A percentile compares a stretch with the other conserved stretches of the same genome.
Evolutionary conservation across 1,284 basidiomycete genomes (phyloP).

Genomic region (Pholiota adiposa): DNA sequence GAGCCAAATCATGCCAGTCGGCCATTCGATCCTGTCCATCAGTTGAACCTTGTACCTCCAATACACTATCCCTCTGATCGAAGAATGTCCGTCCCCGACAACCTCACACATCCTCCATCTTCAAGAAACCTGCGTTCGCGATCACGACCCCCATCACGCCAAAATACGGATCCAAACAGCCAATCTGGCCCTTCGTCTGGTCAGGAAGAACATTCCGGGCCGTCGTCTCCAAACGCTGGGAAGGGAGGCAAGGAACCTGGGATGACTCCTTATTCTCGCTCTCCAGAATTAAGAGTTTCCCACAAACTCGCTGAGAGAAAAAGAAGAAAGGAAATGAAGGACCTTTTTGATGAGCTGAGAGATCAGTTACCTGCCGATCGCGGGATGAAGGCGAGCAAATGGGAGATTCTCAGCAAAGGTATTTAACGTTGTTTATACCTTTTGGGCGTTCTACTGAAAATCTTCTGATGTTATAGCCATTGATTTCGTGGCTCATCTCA

Average conservation of each 20-base stretch:
- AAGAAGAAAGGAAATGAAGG: conserved; percentile 96
- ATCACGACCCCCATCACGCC: conserved; percentile 74
- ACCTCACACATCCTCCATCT: conserved; percentile 48
- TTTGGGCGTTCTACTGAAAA: not conserved
- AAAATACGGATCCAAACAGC: conserved; percentile 40
- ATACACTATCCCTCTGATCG: conserved; percentile 64
- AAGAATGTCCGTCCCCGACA: conserved; percentile 74
- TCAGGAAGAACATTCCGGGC: conserved; percentile 32
- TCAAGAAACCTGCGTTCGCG: conserved; percentile 63
- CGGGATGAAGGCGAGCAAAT: conserved; percentile 94
- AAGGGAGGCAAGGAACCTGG: conserved; percentile 50
- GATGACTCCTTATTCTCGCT: conserved; percentile 87
- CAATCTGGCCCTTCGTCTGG: conserved; percentile 38
- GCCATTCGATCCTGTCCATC: conserved; percentile 44
- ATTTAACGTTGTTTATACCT: conserved; percentile 2
- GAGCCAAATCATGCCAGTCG: conserved; percentile 42
- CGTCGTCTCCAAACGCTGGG: conserved; percentile 35
- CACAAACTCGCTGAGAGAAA: conserved; percentile 96
- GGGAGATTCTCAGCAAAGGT: conserved; percentile 97
- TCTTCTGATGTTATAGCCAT: conserved; percentile 55
- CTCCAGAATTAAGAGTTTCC: conserved; percentile 89
- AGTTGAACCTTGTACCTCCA: conserved; percentile 56
- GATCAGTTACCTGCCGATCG: conserved; percentile 90
- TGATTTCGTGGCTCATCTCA: conserved; percentile 82
- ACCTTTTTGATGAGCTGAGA: conserved; percentile 91